Evolutionary conservation across 805 yeast genomes (phyloP).

Genomic region (Candida parachauliodes): DNA sequence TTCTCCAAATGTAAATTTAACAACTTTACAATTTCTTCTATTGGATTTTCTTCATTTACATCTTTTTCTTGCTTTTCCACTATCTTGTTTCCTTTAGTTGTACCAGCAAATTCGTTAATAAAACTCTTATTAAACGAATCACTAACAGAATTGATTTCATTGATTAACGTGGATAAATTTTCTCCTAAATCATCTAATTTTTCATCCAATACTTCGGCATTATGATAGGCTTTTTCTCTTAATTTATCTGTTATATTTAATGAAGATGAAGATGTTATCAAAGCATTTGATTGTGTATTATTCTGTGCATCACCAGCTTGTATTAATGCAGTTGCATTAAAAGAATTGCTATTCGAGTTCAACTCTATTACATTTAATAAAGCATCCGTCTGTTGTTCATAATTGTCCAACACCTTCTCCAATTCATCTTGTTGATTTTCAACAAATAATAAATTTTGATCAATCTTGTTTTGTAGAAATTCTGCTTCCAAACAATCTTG

Average conservation of each 20-base stretch:
- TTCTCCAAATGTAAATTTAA: slow-evolving; percentile 88
- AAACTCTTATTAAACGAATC: slow-evolving; percentile 67
- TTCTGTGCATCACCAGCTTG: slow-evolving; percentile 2
- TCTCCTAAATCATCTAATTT: slow-evolving; percentile 74
- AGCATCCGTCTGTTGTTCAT: slow-evolving; percentile 69
- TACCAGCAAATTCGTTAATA: slow-evolving; percentile 31
- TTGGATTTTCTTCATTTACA: slow-evolving; percentile 34
- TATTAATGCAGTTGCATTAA: slow-evolving; percentile 11
- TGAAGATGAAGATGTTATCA: slow-evolving; percentile 6
- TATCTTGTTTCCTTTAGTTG: slow-evolving; percentile 1
- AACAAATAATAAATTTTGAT: slow-evolving; percentile 80
- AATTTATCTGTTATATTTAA: slow-evolving; percentile 71
- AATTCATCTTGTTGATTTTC: slow-evolving; percentile 91
- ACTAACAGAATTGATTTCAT: slow-evolving; percentile 80
- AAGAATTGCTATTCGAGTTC: slow-evolving; percentile 22
- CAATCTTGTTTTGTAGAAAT: slow-evolving; percentile 78
- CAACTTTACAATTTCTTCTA: slow-evolving; percentile 72
- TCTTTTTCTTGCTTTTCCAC: slow-evolving; percentile 6
- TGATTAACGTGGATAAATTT: slow-evolving; percentile 69
- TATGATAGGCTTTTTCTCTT: slow-evolving; percentile 82
- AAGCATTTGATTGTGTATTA: background rate
- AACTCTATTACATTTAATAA: slow-evolving; percentile 39
- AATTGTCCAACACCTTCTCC: slow-evolving; percentile 74
- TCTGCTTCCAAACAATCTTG: slow-evolving; percentile 79
- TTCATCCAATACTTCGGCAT: slow-evolving; percentile 82